Percentiles rank a stretch among this genome's conserved stretches.
phyloP scores from a whole-genome alignment of 2,329 filamentous ascomycete species.

The Pseudogymnoascus sp. region DNA sequence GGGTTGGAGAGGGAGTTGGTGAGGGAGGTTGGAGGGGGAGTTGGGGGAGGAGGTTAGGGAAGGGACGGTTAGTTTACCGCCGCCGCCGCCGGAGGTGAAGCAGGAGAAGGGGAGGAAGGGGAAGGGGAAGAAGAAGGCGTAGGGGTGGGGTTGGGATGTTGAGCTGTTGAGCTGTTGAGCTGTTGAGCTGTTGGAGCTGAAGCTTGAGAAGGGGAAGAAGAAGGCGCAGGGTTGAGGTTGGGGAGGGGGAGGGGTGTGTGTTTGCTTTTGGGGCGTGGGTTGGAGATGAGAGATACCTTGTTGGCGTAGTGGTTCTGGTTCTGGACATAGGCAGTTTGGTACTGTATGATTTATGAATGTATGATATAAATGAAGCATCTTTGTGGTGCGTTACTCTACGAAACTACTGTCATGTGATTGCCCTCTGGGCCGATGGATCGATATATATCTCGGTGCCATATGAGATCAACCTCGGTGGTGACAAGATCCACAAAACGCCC shows the following conservation, averaged over 20 bases:
- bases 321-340: neutral
- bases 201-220: slow-evolving; percentile 15
- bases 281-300: neutral
- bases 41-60: slow-evolving; percentile 67
- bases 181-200: no score
- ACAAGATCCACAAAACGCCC: neutral
- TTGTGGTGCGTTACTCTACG: neutral
- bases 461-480: neutral
- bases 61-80: slow-evolving; percentile 55
- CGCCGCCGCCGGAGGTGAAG: slow-evolving; percentile 34
- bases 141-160: neutral
- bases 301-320: neutral
- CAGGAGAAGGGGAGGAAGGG: slow-evolving; percentile 25
- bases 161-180: no score
- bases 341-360: neutral
- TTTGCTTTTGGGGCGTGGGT: neutral
- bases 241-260: neutral
- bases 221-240: slow-evolving; percentile 12
- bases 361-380: neutral
- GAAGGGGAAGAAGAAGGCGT: slow-evolving; percentile 20
- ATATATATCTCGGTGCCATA: neutral
- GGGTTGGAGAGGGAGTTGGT: slow-evolving; percentile 55
- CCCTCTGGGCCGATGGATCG: no score
- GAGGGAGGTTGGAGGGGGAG: slow-evolving; percentile 59
- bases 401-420: no score